phyloP scores from a whole-genome alignment of 495 filamentous ascomycete genomes.

The Sporormia fimetaria region DNA sequence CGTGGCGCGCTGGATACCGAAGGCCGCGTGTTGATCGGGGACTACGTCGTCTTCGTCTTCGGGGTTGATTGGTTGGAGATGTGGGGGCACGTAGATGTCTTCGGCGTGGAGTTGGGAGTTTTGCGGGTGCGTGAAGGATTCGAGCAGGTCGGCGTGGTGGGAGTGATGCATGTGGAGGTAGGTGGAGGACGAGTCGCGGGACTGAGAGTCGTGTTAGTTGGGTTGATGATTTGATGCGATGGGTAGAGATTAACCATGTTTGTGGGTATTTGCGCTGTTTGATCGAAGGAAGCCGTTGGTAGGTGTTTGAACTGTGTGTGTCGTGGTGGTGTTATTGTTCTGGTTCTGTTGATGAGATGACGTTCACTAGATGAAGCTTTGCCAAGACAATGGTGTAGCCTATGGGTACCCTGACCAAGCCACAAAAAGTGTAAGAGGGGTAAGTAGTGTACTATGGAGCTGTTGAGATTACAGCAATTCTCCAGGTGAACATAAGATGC shows the following conservation, averaged over 20 bases:
- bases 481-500: too few relatives aligned
- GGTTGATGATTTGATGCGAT: not conserved
- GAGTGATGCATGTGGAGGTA: constrained; percentile 77
- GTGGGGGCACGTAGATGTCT: constrained; percentile 80
- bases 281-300: too few relatives aligned
- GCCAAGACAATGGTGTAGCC: too few relatives aligned
- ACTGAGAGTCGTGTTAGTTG: constrained; percentile 45
- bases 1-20: constrained; percentile 83
- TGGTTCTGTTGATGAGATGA: too few relatives aligned
- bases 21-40: constrained; percentile 93
- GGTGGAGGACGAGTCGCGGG: constrained; percentile 80
- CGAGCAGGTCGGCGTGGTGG: constrained; percentile 79
- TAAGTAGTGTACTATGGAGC: too few relatives aligned
- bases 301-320: too few relatives aligned
- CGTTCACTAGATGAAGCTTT: too few relatives aligned
- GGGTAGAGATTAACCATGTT: not conserved
- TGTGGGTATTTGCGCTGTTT: too few relatives aligned
- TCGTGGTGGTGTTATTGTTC: too few relatives aligned
- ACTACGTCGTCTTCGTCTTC: constrained; percentile 97
- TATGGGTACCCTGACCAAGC: too few relatives aligned
- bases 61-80: constrained; percentile 86
- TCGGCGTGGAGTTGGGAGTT: constrained; percentile 29
- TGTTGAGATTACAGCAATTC: too few relatives aligned
- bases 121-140: constrained; percentile 40
- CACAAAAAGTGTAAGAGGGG: too few relatives aligned